Percentiles rank a stretch among this genome's conserved stretches.
These are phyloP conservation scores for Trichoderma guizhouense DNA, from an alignment of 2,329 filamentous ascomycete species.

Conservation along the genomic window DNA sequence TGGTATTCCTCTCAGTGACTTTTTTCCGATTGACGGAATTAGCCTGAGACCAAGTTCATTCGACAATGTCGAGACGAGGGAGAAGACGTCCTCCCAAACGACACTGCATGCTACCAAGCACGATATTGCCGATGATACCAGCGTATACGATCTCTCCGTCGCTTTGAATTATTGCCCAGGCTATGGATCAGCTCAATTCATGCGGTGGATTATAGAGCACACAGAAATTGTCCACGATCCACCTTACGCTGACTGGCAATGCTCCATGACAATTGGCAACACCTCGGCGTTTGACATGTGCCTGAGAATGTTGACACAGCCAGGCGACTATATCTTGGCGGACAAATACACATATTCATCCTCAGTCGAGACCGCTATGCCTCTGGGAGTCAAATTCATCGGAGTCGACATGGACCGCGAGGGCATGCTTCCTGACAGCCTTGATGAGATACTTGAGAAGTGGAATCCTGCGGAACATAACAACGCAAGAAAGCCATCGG, in stretches of 20 bases:
- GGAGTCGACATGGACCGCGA: constrained; percentile 5
- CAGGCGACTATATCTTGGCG: not conserved
- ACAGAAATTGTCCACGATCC: constrained; percentile 12
- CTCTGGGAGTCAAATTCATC: not conserved
- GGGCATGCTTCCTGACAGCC: not conserved
- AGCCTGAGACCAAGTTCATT: not conserved
- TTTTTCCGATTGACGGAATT: not conserved
- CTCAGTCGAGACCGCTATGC: not conserved
- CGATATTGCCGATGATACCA: constrained; percentile 7
- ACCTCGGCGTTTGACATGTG: constrained; percentile 11
- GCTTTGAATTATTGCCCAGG: constrained; percentile 1
- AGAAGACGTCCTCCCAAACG: not conserved
- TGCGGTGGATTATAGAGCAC: constrained; percentile 10
- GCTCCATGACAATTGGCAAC: constrained; percentile 10
- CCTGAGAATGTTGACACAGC: constrained; percentile 6
- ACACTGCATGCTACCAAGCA: constrained; percentile 6
- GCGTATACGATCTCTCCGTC: constrained; percentile 6
- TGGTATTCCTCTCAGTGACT: constrained; percentile 7
- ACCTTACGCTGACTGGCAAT: constrained; percentile 9
- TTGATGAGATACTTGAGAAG: not conserved
- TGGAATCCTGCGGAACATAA: not conserved
- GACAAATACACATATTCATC: constrained; percentile 8
- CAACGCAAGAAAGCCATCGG: not conserved
- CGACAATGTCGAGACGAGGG: not conserved
- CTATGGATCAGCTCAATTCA: not conserved